These are phyloP conservation scores for Hapsidospora chrysogenum DNA, from an alignment of 495 filamentous ascomycete species.

Conservation along the genomic window DNA sequence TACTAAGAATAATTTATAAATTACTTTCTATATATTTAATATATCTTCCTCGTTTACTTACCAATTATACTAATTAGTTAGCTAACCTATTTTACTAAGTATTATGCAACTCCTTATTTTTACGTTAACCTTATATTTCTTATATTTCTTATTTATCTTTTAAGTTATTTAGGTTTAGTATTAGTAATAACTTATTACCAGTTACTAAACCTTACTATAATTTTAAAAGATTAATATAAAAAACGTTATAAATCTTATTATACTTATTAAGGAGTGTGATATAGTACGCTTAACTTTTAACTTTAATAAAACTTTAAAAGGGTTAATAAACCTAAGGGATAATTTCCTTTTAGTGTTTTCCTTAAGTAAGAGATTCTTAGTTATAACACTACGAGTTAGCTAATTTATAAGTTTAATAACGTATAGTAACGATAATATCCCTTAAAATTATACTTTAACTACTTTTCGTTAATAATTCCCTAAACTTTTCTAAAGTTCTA, in stretches of 20 bases:
- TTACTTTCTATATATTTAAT: neutral
- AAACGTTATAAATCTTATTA: neutral
- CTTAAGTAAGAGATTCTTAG: neutral
- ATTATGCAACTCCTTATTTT: no score
- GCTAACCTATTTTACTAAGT: neutral
- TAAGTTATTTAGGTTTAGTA: neutral
- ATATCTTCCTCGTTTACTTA: neutral
- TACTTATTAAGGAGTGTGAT: neutral
- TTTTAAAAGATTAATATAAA: slow-evolving; percentile 1
- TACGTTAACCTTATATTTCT: neutral
- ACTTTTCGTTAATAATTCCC: no score
- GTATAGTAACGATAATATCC: no score
- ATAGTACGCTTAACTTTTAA: neutral
- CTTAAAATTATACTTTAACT: no score
- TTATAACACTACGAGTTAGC: neutral
- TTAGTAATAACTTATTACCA: neutral
- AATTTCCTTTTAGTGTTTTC: neutral
- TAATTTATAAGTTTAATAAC: no score
- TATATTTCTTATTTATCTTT: neutral
- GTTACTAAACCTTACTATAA: neutral
- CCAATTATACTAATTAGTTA: neutral
- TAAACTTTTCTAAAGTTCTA: no score
- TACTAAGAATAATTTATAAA: neutral
- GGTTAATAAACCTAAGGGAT: neutral
- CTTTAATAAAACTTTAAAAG: neutral